These are phyloP conservation scores for Trypanosoma vivax DNA, from an alignment of 208 protist genomes.

Conservation along the genomic window DNA sequence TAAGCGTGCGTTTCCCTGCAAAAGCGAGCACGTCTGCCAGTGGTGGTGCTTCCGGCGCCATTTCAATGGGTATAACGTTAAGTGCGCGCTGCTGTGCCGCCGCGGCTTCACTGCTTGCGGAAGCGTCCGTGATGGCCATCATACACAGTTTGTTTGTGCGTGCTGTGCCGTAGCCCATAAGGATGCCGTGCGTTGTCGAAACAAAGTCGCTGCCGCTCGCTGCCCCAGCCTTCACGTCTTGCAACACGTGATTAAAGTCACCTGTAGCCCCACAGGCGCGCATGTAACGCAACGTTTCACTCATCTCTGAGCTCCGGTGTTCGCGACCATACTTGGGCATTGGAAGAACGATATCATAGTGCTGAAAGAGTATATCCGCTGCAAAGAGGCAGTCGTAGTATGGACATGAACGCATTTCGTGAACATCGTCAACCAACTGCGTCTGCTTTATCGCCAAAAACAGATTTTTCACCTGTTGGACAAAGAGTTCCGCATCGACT, in stretches of 20 bases:
- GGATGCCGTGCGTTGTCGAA: slow-evolving; percentile 59
- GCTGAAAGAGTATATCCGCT: slow-evolving; percentile 73
- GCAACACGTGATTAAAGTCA: slow-evolving; percentile 71
- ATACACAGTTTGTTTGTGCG: slow-evolving; percentile 69
- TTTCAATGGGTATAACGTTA: slow-evolving; percentile 58
- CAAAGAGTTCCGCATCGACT: slow-evolving; percentile 64
- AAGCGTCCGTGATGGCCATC: slow-evolving; percentile 41
- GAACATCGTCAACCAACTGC: slow-evolving; percentile 63
- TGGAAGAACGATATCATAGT: slow-evolving; percentile 71
- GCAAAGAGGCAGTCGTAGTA: slow-evolving; percentile 81
- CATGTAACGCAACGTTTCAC: slow-evolving; percentile 85
- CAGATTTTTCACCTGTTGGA: slow-evolving; percentile 56
- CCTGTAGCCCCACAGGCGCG: slow-evolving; percentile 63
- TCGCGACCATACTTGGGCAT: slow-evolving; percentile 85
- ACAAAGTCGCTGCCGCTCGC: slow-evolving; percentile 74
- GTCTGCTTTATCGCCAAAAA: slow-evolving; percentile 56
- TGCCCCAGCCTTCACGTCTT: slow-evolving; percentile 59
- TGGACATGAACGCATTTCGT: slow-evolving; percentile 77
- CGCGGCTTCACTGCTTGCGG: slow-evolving; percentile 27
- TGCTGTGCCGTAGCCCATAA: slow-evolving; percentile 67
- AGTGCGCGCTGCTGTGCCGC: slow-evolving; percentile 36
- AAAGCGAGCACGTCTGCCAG: slow-evolving; percentile 74
- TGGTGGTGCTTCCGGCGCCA: slow-evolving; percentile 65
- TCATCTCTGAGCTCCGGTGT: slow-evolving; percentile 68
- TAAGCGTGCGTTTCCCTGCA: slow-evolving; percentile 59